phyloP scores from a whole-genome alignment of 371 early-diverging fungal species.

The Spraguea lophii region DNA sequence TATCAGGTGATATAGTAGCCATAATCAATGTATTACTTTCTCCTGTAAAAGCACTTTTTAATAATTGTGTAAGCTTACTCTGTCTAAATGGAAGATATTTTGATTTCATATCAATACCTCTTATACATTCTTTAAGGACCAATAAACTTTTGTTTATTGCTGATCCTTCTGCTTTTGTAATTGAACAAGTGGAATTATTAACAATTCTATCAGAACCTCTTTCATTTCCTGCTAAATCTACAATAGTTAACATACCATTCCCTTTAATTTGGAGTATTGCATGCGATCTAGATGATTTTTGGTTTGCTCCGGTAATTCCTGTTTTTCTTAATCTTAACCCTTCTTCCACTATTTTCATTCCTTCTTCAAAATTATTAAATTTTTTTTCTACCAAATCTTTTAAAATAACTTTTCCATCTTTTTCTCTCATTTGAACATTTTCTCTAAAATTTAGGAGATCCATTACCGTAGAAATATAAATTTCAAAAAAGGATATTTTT shows the following conservation, averaged over 20 bases:
- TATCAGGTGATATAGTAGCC: constrained; percentile 74
- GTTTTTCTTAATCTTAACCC: constrained; percentile 50
- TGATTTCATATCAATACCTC: constrained; percentile 71
- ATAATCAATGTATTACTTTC: constrained; percentile 84
- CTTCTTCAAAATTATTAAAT: constrained; percentile 53
- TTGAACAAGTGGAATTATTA: constrained; percentile 57
- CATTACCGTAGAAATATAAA: constrained; percentile 78
- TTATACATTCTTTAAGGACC: constrained; percentile 83
- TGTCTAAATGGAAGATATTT: constrained; percentile 81
- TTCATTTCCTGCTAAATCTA: constrained; percentile 92
- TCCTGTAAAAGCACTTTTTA: constrained; percentile 88
- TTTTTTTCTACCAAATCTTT: constrained; percentile 59
- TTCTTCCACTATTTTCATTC: constrained; percentile 66
- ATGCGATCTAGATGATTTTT: constrained; percentile 81
- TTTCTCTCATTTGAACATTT: constrained; percentile 66
- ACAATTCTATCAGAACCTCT: constrained; percentile 87
- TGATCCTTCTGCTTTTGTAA: constrained; percentile 82
- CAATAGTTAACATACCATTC: constrained; percentile 52
- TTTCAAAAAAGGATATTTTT: constrained; percentile 72
- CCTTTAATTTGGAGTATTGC: constrained; percentile 65
- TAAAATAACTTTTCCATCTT: constrained; percentile 70
- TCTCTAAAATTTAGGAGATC: constrained; percentile 68
- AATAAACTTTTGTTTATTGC: constrained; percentile 90
- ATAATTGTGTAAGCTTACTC: constrained; percentile 76
- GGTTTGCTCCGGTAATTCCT: constrained; percentile 74